Percentiles rank a stretch among this genome's conserved stretches.
Conservation (phyloP, 2,329 filamentous ascomycete species). For the Delphinella strobiligena region DNA sequence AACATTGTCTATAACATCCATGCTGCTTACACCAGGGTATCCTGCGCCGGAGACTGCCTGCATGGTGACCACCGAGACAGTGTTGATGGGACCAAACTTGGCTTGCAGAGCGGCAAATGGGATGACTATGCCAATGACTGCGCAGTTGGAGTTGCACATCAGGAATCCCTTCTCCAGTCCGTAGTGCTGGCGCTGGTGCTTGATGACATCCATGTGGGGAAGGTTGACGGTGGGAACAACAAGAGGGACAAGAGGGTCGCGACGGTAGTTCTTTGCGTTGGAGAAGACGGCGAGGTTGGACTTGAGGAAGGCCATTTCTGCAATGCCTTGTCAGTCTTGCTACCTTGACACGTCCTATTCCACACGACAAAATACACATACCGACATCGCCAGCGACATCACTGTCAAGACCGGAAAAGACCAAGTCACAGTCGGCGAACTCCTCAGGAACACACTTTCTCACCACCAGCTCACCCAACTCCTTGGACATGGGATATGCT, state of each 20-base stretch:
- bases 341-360: slow-evolving; percentile 16
- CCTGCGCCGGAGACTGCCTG: slow-evolving; percentile 91
- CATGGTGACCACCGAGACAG: slow-evolving; percentile 82
- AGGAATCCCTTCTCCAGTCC: slow-evolving; percentile 74
- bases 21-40: slow-evolving; percentile 77
- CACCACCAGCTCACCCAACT: slow-evolving; percentile 68
- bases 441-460: slow-evolving; percentile 72
- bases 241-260: slow-evolving; percentile 78
- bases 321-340: not conserved
- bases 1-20: slow-evolving; percentile 95
- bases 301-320: slow-evolving; percentile 83
- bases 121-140: slow-evolving; percentile 90
- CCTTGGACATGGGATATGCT: slow-evolving; percentile 63
- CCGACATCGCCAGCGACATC: slow-evolving; percentile 87
- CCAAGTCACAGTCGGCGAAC: slow-evolving; percentile 81
- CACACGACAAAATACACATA: too few relatives aligned
- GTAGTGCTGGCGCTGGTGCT: slow-evolving; percentile 69
- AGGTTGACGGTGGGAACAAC: slow-evolving; percentile 95
- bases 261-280: slow-evolving; percentile 95
- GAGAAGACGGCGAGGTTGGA: slow-evolving; percentile 88
- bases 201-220: slow-evolving; percentile 72
- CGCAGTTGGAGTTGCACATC: slow-evolving; percentile 97
- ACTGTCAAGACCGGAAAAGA: slow-evolving; percentile 86
- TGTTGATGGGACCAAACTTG: slow-evolving; percentile 64
- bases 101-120: slow-evolving; percentile 84